Percentiles rank a stretch among this genome's conserved stretches.
Conservation (phyloP, 192 early-diverging fungal genomes). For the Globomyces pollinis-pini region DNA sequence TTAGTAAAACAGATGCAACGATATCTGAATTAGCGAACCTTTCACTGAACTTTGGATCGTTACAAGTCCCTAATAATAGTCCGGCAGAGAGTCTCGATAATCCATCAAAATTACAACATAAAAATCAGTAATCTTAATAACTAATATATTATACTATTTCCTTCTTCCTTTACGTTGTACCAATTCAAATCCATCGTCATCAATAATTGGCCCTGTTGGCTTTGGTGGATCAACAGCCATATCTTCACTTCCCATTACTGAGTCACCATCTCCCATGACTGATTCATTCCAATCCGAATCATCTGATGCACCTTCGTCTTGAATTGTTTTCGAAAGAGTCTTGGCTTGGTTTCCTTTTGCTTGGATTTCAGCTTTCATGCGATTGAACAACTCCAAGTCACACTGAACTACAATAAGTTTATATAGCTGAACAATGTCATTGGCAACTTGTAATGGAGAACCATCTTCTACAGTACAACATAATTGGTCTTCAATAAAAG, state of each 20-base stretch:
- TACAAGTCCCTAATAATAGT: no score
- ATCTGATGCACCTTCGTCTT: conserved; percentile 15
- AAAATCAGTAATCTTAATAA: no score
- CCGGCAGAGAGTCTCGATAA: no score
- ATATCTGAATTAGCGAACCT: no score
- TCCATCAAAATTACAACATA: no score
- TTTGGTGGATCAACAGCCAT: conserved; percentile 6
- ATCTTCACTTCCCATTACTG: conserved; percentile 1
- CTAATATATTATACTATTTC: background rate
- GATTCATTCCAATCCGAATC: no score
- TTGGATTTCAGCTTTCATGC: background rate
- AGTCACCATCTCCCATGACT: background rate
- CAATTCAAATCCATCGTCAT: conserved; percentile 47
- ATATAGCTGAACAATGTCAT: conserved; percentile 7
- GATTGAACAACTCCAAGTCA: background rate
- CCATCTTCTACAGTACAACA: conserved; percentile 17
- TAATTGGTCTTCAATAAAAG: conserved; percentile 35
- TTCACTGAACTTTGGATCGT: no score
- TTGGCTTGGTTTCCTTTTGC: background rate
- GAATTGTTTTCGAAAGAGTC: background rate
- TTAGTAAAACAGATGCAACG: no score
- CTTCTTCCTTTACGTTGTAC: conserved; percentile 27
- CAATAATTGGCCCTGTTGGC: conserved; percentile 35
- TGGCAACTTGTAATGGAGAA: conserved; percentile 14
- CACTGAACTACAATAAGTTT: background rate